phyloP scores from a whole-genome alignment of 768 basidiomycete genomes.

The Coprinopsis marcescibilis region DNA sequence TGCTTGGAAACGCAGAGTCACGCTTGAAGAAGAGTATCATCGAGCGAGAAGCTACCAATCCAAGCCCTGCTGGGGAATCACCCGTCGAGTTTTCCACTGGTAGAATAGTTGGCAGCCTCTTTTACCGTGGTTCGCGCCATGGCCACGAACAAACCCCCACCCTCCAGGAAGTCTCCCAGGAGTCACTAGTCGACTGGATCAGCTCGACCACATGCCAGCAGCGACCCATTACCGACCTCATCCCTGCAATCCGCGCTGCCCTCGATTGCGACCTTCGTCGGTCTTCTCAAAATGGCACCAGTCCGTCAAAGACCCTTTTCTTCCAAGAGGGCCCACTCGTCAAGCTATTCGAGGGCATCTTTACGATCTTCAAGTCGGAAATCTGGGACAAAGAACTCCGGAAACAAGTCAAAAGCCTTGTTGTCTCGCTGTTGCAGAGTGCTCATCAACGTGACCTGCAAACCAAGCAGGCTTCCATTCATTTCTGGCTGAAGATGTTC shows the following conservation, averaged over 20 bases:
- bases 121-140: slow-evolving; percentile 34
- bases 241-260: slow-evolving; percentile 39
- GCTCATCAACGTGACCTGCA: not conserved
- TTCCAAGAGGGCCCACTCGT: not conserved
- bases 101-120: slow-evolving; percentile 34
- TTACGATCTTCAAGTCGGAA: not conserved
- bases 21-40: not conserved
- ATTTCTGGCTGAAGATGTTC: not conserved
- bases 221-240: slow-evolving; percentile 24
- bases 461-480: too few species aligned
- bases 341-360: not conserved
- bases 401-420: not conserved
- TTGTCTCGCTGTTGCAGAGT: not conserved
- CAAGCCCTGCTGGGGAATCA: not conserved
- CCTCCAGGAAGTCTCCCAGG: too few species aligned
- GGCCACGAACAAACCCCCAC: slow-evolving; percentile 17
- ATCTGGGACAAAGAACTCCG: not conserved
- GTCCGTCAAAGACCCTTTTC: too few species aligned
- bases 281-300: not conserved
- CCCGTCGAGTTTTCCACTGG: slow-evolving; percentile 40
- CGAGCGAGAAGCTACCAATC: not conserved
- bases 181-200: slow-evolving; percentile 36
- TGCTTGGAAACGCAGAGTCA: not conserved
- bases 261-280: slow-evolving; percentile 28
- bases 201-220: slow-evolving; percentile 20